A percentile compares a stretch with the other conserved stretches of the same genome.
Conservation (phyloP, 495 filamentous ascomycete species). For the Clohesyomyces aquaticus region DNA sequence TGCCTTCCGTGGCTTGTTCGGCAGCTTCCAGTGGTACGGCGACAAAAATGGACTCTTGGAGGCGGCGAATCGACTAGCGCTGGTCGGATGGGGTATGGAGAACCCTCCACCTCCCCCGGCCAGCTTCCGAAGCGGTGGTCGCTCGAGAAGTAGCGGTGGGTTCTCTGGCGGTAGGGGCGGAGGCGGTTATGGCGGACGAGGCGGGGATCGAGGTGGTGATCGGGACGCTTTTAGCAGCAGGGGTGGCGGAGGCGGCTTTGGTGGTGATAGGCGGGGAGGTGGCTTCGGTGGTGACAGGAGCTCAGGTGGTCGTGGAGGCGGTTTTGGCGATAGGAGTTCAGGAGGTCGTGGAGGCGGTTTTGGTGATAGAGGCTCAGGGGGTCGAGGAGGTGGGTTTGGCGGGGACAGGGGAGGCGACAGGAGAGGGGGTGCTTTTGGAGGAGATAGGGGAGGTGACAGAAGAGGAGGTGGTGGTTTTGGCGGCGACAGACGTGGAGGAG, state of each 20-base stretch:
- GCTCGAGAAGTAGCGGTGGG: conserved; percentile 40
- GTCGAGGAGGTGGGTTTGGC: conserved; percentile 21
- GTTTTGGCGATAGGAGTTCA: too few species aligned
- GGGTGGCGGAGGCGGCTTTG: conserved; percentile 12
- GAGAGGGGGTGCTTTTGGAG: conserved; percentile 21
- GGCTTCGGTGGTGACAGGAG: background rate
- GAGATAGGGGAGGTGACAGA: background rate
- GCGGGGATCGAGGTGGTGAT: conserved; percentile 13
- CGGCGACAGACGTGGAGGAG: conserved; percentile 10
- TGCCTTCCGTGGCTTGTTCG: conserved; percentile 57
- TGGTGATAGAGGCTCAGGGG: background rate
- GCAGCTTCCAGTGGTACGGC: conserved; percentile 29
- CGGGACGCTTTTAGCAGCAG: too few species aligned
- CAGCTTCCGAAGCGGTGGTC: conserved; percentile 10
- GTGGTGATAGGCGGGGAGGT: conserved; percentile 12
- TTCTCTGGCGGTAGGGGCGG: conserved; percentile 50
- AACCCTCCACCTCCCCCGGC: conserved; percentile 41
- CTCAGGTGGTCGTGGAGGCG: too few species aligned
- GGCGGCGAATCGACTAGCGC: conserved; percentile 20
- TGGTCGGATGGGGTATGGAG: conserved; percentile 36
- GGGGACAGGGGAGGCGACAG: conserved; percentile 19
- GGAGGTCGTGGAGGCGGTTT: too few species aligned
- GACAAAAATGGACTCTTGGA: conserved; percentile 37
- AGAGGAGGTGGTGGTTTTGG: conserved; percentile 20
- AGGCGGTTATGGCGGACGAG: conserved; percentile 10